Conservation (phyloP, 805 yeast genomes). For the Pichia phayaonensis region DNA sequence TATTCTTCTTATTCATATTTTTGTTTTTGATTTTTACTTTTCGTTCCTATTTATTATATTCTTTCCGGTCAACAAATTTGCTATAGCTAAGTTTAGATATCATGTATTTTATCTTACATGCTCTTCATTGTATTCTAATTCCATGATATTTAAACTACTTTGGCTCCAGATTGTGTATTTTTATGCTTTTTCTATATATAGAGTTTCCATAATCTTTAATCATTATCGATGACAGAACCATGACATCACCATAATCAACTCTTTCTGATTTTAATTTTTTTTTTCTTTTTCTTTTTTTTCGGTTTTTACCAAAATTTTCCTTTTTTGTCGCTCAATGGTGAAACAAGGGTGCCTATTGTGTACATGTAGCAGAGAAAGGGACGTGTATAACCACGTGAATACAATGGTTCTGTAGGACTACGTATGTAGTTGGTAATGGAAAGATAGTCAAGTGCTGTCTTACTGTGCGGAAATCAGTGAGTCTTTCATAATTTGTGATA, state of each 20-base stretch:
- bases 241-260: neutral
- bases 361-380: no score
- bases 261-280: no score
- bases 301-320: no score
- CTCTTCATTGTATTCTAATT: neutral
- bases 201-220: conserved; percentile 1
- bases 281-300: neutral
- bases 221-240: neutral
- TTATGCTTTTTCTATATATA: conserved; percentile 6
- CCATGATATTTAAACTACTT: neutral
- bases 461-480: no score
- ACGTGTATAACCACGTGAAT: no score
- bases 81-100: neutral
- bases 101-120: neutral
- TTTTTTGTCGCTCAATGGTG: no score
- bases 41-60: neutral
- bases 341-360: no score
- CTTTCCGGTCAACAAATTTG: neutral
- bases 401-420: no score
- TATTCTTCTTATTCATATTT: no score
- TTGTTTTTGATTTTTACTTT: neutral
- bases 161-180: neutral
- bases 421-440: no score
- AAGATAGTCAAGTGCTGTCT: no score
- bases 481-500: neutral